Evolutionary conservation across 768 basidiomycete genomes (phyloP).

Genomic region (Epithele typhae): DNA sequence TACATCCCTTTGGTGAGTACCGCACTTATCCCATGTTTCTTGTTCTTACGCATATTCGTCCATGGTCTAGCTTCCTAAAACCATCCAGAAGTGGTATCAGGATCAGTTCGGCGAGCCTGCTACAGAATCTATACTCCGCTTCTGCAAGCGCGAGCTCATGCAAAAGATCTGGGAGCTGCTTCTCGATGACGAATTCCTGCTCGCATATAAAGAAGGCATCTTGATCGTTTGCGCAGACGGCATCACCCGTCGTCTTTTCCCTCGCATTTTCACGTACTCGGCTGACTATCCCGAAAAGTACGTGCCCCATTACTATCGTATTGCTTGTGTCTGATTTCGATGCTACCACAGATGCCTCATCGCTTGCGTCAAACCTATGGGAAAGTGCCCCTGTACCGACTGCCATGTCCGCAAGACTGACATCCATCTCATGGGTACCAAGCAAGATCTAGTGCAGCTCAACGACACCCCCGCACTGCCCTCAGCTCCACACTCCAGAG

Average conservation of each 20-base stretch:
- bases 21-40: no score
- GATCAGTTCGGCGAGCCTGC: slow-evolving; percentile 10
- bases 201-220: slow-evolving; percentile 20
- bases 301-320: no score
- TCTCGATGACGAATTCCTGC: slow-evolving; percentile 19
- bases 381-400: no score
- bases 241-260: slow-evolving; percentile 16
- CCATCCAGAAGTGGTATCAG: slow-evolving; percentile 25
- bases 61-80: slow-evolving; percentile 25
- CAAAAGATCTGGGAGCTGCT: slow-evolving; percentile 26
- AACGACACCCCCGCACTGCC: no score
- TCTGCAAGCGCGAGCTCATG: slow-evolving; percentile 29
- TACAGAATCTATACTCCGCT: slow-evolving; percentile 20
- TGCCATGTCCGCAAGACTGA: no score
- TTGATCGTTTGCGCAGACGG: slow-evolving; percentile 24
- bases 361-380: slow-evolving; percentile 26
- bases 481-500: no score
- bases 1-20: slow-evolving; percentile 38
- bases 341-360: background rate
- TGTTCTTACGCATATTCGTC: background rate
- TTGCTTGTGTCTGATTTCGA: no score
- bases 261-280: slow-evolving; percentile 22
- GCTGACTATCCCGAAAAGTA: slow-evolving; percentile 33
- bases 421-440: no score
- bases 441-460: no score